A percentile compares a stretch with the other conserved stretches of the same genome.
Evolutionary conservation across 2,329 filamentous ascomycete genomes (phyloP).

Genomic region (Cladophialophora chaetospira): DNA sequence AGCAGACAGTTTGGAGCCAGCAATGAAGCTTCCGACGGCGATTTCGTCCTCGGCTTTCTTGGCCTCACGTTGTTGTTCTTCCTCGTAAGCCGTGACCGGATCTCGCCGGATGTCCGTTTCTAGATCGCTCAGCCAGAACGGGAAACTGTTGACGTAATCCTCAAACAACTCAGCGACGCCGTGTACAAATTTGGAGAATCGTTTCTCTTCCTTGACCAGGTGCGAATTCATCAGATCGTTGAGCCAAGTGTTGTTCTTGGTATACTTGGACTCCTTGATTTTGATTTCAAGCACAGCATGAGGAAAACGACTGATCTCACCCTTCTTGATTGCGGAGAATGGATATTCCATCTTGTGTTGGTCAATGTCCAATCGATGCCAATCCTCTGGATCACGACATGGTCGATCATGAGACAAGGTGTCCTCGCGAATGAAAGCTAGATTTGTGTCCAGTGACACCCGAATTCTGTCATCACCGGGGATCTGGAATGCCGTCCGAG

Average conservation of each 20-base stretch:
- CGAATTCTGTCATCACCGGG: constrained; percentile 87
- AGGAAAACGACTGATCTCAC: constrained; percentile 87
- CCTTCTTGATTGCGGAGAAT: constrained; percentile 82
- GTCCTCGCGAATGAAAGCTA: constrained; percentile 80
- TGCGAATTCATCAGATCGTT: constrained; percentile 91
- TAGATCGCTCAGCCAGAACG: constrained; percentile 91
- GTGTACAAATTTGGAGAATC: constrained; percentile 97
- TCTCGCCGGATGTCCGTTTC: constrained; percentile 94
- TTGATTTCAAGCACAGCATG: constrained; percentile 93
- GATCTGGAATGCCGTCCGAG: constrained; percentile 93
- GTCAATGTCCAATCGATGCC: constrained; percentile 92
- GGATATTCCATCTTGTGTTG: constrained; percentile 79
- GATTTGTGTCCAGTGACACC: constrained; percentile 87
- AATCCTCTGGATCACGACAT: constrained; percentile 82
- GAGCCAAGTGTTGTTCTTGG: constrained; percentile 79
- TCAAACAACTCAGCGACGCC: constrained; percentile 90
- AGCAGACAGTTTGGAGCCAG: constrained; percentile 44
- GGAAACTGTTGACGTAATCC: constrained; percentile 91
- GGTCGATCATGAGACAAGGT: constrained; percentile 78
- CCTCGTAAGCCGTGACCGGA: constrained; percentile 84
- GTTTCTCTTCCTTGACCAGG: constrained; percentile 82
- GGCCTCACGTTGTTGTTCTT: constrained; percentile 81
- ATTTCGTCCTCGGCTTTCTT: constrained; percentile 83
- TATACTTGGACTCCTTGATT: constrained; percentile 65
- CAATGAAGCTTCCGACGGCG: constrained; percentile 84